A percentile compares a stretch with the other conserved stretches of the same genome.
phyloP scores from a whole-genome alignment of 1,284 basidiomycete species.

The Trametes pubescens region DNA sequence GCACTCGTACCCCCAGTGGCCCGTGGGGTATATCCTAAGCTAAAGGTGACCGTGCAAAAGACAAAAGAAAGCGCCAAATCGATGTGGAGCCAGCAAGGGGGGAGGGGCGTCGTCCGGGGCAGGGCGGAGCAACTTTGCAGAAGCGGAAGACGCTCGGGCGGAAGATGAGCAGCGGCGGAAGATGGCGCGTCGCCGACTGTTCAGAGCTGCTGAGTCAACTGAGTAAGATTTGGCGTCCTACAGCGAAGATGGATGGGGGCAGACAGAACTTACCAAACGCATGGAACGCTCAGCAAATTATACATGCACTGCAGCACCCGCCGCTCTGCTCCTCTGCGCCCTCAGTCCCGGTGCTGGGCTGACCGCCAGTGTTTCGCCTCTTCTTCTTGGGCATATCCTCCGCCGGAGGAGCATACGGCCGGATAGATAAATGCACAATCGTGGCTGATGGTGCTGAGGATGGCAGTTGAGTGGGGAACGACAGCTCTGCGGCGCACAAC shows the following conservation, averaged over 20 bases:
- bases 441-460: slow-evolving; percentile 54
- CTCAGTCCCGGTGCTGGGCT: slow-evolving; percentile 17
- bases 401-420: slow-evolving; percentile 64
- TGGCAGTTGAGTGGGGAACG: slow-evolving; percentile 56
- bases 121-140: slow-evolving; percentile 9
- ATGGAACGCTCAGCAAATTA: slow-evolving; percentile 36
- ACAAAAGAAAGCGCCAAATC: slow-evolving; percentile 3
- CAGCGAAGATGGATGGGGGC: neutral
- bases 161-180: neutral
- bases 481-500: slow-evolving; percentile 50
- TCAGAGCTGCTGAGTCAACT: too few species aligned
- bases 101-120: neutral
- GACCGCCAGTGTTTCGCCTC: slow-evolving; percentile 34
- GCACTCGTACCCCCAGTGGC: slow-evolving; percentile 6
- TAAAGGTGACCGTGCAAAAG: slow-evolving; percentile 21
- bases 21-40: slow-evolving; percentile 26
- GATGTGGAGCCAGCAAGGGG: neutral
- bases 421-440: slow-evolving; percentile 83
- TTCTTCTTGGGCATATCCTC: slow-evolving; percentile 65
- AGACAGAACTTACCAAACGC: slow-evolving; percentile 9
- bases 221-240: neutral
- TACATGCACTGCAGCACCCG: slow-evolving; percentile 41
- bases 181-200: neutral
- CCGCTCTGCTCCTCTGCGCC: slow-evolving; percentile 32
- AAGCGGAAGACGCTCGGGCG: neutral